Evolutionary conservation across 208 protist genomes (phyloP), one percentile per base, ranked within the genome.

Genomic region (Trypanosoma conorhini): DNA sequence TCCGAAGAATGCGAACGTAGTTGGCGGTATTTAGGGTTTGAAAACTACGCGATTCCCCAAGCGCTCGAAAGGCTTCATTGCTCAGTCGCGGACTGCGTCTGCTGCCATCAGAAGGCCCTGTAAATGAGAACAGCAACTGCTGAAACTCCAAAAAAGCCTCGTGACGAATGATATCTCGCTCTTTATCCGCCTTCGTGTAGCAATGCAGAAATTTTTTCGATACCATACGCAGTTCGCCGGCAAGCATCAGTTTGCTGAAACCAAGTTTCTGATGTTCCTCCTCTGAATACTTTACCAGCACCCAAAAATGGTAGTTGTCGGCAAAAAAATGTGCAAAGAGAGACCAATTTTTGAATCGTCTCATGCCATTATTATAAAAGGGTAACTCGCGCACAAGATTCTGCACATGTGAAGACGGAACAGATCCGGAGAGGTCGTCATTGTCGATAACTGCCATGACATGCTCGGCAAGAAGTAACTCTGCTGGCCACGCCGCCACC

Each of bases 391-490:
- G 75, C 54, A 92, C 87, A 30, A 85, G 67, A 68, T 95, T 95
- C 56, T 92, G 86, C 13, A 92, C 60, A 74, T 92, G 82, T 44
- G 84, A 81, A 13, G 80, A 79, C 0, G 80, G 67, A 31, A 94
- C 60, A 17, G 84, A 92, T 21, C 86, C 89, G 44, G 22, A 59
- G 19, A 81, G 83, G 50, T 84, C 82, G 63, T 95, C 85, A 66
- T 84, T 84, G n/a, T 88, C 86, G 52, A 95, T 48, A 35, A 95
- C 79, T 8, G 69, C 72, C 31, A 77, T 75, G 15, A 92, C 76
- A 51, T 91, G 82, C 67, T 92, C 81, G 56, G 81, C 87, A 67
- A 95, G 74, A 44, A 92, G 77, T 69, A 91, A 77, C 69, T 89
- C 86, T 8, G 74, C 75, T 60, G 83, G 82, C 57, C 56, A 78